Evolutionary conservation across 345 rosid species (phyloP), one percentile per base, ranked within the genome.

Genomic region (Sonneratia alba): DNA sequence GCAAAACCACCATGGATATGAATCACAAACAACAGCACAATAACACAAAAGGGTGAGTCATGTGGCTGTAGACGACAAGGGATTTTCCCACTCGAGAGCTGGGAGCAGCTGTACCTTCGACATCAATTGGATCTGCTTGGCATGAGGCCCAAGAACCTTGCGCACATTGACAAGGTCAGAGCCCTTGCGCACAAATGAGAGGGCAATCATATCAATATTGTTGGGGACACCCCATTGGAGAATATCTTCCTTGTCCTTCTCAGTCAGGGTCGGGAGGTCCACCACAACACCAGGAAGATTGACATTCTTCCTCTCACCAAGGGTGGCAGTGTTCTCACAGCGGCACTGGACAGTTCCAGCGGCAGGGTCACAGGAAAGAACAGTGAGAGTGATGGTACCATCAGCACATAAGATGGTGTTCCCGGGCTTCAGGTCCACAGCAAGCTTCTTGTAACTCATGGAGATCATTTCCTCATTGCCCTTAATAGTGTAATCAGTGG

Each of bases 291-390:
- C 98, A 2, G 98, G 98, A 61, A 92, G 94, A 81, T 92, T 90
- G 74, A 92, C 98, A 66, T 92, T 92, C 78, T 92, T 92, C 66
- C 98, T 83, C 80, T 92, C 98, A 27, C 97, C 96, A n/a, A 92
- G 81, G 87, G 83, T 84, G 0, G 96, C 91, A 13, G 94, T 77
- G 77, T 92, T 92, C 76, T 86, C 91, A 79, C 96, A 92, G 18
- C 94, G 87, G 78, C 98, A 92, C 79, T 87, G 85, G 69, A 92
- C 98, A 3, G 89, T 90, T 74, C 92, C 98, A 72, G 88, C 80
- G 14, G 69, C 66, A 6, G 83, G 86, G 80, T 92, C 90, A 82
- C 92, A 87, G 34, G 92, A 82, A 70, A 92, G 71, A 36, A 92
- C 98, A 43, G 80, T 72, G 42, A 92, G 87, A 67, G 86, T 82